Evolutionary conservation across 2,329 filamentous ascomycete species (phyloP).

Genomic region (Aspergillus ruber): DNA sequence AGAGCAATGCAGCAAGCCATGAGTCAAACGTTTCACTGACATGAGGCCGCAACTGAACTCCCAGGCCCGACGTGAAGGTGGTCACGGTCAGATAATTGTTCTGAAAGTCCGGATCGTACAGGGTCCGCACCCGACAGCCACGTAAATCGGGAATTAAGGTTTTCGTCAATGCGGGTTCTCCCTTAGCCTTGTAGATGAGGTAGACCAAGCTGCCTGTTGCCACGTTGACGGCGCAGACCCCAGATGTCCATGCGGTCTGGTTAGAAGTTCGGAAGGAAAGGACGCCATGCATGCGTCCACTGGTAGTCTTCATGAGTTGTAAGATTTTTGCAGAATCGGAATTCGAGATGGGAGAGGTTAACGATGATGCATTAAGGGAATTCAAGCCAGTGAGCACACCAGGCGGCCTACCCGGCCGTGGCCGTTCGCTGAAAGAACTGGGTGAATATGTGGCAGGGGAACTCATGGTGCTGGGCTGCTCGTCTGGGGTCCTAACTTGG

Average conservation of each 20-base stretch:
- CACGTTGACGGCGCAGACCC: slow-evolving; percentile 48
- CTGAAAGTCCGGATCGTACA: slow-evolving; percentile 41
- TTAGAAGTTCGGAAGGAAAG: slow-evolving; percentile 43
- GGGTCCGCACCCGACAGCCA: slow-evolving; percentile 44
- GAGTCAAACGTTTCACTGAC: slow-evolving; percentile 48
- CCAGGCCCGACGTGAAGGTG: slow-evolving; percentile 42
- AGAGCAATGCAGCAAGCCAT: slow-evolving; percentile 46
- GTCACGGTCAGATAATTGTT: slow-evolving; percentile 44
- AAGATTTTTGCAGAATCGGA: slow-evolving; percentile 44
- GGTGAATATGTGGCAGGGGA: slow-evolving; percentile 44
- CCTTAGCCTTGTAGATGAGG: slow-evolving; percentile 47
- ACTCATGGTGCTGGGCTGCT: slow-evolving; percentile 39
- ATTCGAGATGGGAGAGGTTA: slow-evolving; percentile 29
- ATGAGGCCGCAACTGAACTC: slow-evolving; percentile 43
- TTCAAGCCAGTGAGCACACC: slow-evolving; percentile 7
- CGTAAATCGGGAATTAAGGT: slow-evolving; percentile 45
- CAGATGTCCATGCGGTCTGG: slow-evolving; percentile 42
- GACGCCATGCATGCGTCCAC: slow-evolving; percentile 47
- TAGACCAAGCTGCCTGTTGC: slow-evolving; percentile 46
- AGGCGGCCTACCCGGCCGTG: slow-evolving; percentile 20
- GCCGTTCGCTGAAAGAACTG: slow-evolving; percentile 28
- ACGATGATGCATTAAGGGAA: not conserved
- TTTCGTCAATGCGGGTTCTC: slow-evolving; percentile 42
- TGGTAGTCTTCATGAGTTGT: slow-evolving; percentile 47
- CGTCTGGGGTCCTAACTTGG: slow-evolving; percentile 32